Evolutionary conservation across 2,329 filamentous ascomycete species (phyloP), one percentile per base, ranked within the genome.

Genomic region (Curvularia eragrostidis): DNA sequence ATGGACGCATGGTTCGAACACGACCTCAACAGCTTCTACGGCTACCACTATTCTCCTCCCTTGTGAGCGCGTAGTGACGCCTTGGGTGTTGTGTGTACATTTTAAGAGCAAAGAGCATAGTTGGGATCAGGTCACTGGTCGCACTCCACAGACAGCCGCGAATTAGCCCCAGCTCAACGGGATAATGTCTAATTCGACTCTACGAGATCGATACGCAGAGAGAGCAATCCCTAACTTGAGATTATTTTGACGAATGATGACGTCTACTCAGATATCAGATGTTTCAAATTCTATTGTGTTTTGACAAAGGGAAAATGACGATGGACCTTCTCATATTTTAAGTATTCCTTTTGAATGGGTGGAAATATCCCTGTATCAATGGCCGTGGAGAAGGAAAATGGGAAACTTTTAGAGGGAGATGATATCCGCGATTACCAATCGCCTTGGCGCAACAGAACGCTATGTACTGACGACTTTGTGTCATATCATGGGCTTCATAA

Each of bases 1-100:
- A 23, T 21, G 0, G 56, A 58, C 2, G n/a, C 28, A 2, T 38
- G 54, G 21, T 58, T 58, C 4, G 34, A 23, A 2, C 55, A 58
- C 13, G 52, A 55, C 9, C 19, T 58, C 18, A 52, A 51, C 18
- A 36, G 15, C 5, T 55, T 43, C 18, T 52, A 48, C 5, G 39
- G 34, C 7, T 55, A 47, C 6, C n/a, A 55, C 6, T 51, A 28
- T 12, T 23, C 47, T 13, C 8, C 15, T 26, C 6, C 19, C 8
- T 32, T 48, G 13, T 34, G 28, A 48, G 44, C 7, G 44, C 8
- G 23, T 23, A 15, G 6, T n/a, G 10, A 34, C 6, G 15, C 19
- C 13, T 23, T 21, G 12, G 7, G 21, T 12, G 7, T 19, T 47
- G 26, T 30, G 19, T 21, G 18, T 32, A 32, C 3, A 47, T 21